Evolutionary conservation across 352 stramenopile species (phyloP).

Genomic region (Pythium plurisporium): DNA sequence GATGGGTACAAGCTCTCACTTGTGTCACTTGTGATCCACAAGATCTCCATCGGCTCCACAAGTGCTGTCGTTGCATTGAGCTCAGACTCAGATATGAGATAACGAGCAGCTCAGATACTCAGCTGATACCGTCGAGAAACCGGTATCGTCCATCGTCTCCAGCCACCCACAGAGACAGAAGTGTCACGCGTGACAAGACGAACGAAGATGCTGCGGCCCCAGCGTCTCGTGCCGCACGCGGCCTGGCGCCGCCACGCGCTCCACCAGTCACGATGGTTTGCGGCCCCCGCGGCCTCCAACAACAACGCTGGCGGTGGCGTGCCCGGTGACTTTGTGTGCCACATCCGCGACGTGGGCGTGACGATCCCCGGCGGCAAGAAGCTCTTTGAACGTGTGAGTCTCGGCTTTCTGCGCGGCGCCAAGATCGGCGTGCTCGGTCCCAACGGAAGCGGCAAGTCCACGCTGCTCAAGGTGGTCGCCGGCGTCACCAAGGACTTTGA

Average conservation of each 20-base stretch:
- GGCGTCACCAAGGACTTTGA: constrained; percentile 87
- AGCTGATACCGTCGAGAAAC: background rate
- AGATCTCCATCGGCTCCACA: background rate
- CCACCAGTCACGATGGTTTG: constrained; percentile 14
- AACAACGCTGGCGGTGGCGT: constrained; percentile 74
- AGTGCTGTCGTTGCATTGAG: background rate
- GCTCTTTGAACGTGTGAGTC: constrained; percentile 74
- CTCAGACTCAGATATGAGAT: constrained; percentile 12
- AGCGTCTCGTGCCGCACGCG: background rate
- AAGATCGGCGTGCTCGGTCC: constrained; percentile 95
- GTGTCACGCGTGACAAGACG: background rate
- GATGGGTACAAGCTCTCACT: too few relatives aligned
- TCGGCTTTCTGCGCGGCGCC: constrained; percentile 85
- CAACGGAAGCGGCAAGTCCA: constrained; percentile 95
- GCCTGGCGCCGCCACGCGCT: background rate
- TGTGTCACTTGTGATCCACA: background rate
- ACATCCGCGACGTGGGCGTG: constrained; percentile 69
- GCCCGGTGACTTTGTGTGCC: constrained; percentile 80
- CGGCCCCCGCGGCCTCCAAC: constrained; percentile 13
- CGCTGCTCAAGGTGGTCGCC: constrained; percentile 95
- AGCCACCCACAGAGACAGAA: background rate
- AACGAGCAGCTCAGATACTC: background rate
- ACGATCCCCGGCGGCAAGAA: constrained; percentile 79
- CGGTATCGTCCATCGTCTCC: background rate
- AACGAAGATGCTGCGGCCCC: background rate